Evolutionary conservation across 2,329 filamentous ascomycete species (phyloP), one percentile per base, ranked within the genome.

Genomic region (Mycosphaerella sp.): DNA sequence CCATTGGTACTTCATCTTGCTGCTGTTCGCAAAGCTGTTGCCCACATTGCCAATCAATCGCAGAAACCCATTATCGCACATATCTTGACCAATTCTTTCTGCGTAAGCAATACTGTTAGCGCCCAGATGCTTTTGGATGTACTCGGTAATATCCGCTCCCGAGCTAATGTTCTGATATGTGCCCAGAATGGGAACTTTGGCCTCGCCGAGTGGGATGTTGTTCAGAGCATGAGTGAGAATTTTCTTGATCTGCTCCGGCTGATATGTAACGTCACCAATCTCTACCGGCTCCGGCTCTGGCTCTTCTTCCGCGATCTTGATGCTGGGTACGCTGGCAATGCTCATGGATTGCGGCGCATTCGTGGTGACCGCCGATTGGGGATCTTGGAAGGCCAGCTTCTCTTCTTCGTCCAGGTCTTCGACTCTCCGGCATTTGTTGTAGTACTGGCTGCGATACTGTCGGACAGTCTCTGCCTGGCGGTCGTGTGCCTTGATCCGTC

Each of bases 351-450:
- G 71, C 52, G 78, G 74, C 70, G 80, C 78, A 65, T 73, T 69
- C 6, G 64, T 61, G 7, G 70, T 67, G 14, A 67, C 69, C 58
- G 78, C 73, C 48, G 69, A 78, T 57, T 80, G 77, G 4, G 90
- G 89, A 61, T 91, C 89, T 71, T 95, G 90, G 73, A 98, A 98
- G 39, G 91, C 93, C 52, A 98, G 80, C 74, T 98, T 97, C 72
- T 96, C 95, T 76, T 98, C 95, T 73, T 98, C 93, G 70, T 98
- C 93, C 57, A 97, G 76, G 69, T 98, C 93, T 70, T 98, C 95
- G 6, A 97, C 86, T 58, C 96, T 77, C 47, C 95, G 86, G 70
- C 93, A 98, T 74, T 97, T 98, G 78, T 97, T 98, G 80, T 97
- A 97, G 74, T 98, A 98, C 64, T 89, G 87, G 72, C 88, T 95